phyloP scores from a whole-genome alignment of 2,329 filamentous ascomycete species.

The Karstenula rhodostoma region DNA sequence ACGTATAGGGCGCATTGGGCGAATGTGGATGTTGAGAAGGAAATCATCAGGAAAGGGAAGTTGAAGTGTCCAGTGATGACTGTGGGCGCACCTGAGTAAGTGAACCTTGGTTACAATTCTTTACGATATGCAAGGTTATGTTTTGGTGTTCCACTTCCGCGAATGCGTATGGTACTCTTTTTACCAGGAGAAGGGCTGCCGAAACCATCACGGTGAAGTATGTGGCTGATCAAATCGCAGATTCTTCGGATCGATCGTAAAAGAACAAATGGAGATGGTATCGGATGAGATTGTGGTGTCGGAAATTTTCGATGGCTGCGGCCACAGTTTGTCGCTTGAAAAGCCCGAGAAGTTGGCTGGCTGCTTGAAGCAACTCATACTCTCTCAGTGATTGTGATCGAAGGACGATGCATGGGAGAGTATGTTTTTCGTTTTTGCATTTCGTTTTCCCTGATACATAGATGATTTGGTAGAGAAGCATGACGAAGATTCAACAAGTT shows the following conservation, averaged over 20 bases:
- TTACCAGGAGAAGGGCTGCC: no score
- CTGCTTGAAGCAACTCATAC: not conserved
- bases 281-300: not conserved
- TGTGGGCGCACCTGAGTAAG: slow-evolving; percentile 4
- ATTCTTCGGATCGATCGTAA: slow-evolving; percentile 3
- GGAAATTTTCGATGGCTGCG: slow-evolving; percentile 2
- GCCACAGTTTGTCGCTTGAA: not conserved
- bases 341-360: not conserved
- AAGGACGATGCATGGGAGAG: not conserved
- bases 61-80: slow-evolving; percentile 6
- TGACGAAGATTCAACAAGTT: no score
- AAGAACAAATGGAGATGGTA: slow-evolving; percentile 2
- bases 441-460: no score
- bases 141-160: no score
- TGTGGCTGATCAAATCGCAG: not conserved
- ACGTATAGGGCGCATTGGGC: slow-evolving; percentile 5
- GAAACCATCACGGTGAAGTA: no score
- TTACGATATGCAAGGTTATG: no score
- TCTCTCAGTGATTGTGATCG: not conserved
- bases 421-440: not conserved
- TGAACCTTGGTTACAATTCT: not conserved
- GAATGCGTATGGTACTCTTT: no score
- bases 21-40: slow-evolving; percentile 1
- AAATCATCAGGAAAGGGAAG: not conserved
- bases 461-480: no score